phyloP scores from a whole-genome alignment of 345 rosid genomes.

The Chamaenerion angustifolium region DNA sequence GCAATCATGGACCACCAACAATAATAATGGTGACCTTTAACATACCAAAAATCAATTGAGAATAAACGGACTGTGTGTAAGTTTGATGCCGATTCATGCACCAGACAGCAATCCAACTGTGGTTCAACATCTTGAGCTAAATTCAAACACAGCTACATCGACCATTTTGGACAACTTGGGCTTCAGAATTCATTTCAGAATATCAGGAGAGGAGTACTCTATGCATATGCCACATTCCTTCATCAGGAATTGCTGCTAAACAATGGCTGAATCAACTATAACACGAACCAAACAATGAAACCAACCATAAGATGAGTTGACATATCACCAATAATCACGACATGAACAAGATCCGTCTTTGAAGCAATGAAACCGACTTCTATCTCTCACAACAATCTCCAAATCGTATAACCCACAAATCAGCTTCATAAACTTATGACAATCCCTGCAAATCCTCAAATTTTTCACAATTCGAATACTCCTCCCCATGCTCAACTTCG shows the following conservation, averaged over 20 bases:
- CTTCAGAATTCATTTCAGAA: too few relatives aligned
- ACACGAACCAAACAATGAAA: too few relatives aligned
- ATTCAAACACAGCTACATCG: too few relatives aligned
- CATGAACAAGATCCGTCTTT: constrained; percentile 55
- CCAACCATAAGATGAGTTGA: neutral
- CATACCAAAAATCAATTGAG: too few relatives aligned
- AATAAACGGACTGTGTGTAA: too few relatives aligned
- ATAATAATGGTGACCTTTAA: too few relatives aligned
- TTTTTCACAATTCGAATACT: constrained; percentile 53
- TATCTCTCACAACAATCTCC: constrained; percentile 53
- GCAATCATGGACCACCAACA: too few relatives aligned
- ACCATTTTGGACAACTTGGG: too few relatives aligned
- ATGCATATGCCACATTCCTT: neutral
- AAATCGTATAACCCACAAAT: constrained; percentile 30
- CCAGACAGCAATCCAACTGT: too few relatives aligned
- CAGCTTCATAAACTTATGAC: constrained; percentile 51
- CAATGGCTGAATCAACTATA: neutral
- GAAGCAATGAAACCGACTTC: constrained; percentile 58
- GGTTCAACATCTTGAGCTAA: too few relatives aligned
- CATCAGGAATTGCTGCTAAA: neutral
- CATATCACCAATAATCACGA: constrained; percentile 44
- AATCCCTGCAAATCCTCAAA: constrained; percentile 67
- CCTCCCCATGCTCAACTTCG: constrained; percentile 38
- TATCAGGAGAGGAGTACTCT: too few relatives aligned
- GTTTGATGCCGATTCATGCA: too few relatives aligned